Evolutionary conservation across 164 flowering plant genomes (phyloP).

Genomic region (Umbilicus rupestris): DNA sequence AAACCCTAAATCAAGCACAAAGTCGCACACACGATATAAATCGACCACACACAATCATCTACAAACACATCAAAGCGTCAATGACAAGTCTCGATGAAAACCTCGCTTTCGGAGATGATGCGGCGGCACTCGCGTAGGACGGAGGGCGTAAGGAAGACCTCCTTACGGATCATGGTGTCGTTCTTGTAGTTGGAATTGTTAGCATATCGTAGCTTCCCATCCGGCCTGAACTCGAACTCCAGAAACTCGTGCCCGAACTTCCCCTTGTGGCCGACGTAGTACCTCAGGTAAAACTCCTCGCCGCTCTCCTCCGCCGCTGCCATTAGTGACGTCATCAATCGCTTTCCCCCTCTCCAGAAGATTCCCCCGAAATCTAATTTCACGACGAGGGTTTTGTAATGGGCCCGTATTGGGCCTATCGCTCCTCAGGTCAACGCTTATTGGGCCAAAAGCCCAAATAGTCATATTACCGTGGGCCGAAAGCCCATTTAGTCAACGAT

Average conservation of each 20-base stretch:
- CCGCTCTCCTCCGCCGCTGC: conserved; percentile 25
- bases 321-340: conserved; percentile 9
- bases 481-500: too few species aligned
- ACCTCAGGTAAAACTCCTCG: conserved; percentile 60
- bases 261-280: conserved; percentile 93
- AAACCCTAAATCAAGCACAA: background rate
- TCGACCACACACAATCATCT: background rate
- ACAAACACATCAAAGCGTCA: too few species aligned
- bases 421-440: background rate
- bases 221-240: conserved; percentile 89
- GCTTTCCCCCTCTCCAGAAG: background rate
- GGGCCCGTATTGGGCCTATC: background rate
- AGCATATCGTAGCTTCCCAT: conserved; percentile 88
- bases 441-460: too few species aligned
- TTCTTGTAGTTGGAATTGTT: conserved; percentile 98
- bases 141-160: conserved; percentile 79
- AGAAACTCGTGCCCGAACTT: conserved; percentile 92
- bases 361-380: background rate
- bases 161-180: conserved; percentile 95
- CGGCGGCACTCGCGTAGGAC: conserved; percentile 81
- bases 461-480: too few species aligned
- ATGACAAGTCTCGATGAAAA: conserved; percentile 1
- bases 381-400: background rate
- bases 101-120: conserved; percentile 87
- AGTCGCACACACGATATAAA: background rate